These are phyloP conservation scores for Capronia epimyces DNA, from an alignment of 2,329 filamentous ascomycete species.

Conservation along the genomic window DNA sequence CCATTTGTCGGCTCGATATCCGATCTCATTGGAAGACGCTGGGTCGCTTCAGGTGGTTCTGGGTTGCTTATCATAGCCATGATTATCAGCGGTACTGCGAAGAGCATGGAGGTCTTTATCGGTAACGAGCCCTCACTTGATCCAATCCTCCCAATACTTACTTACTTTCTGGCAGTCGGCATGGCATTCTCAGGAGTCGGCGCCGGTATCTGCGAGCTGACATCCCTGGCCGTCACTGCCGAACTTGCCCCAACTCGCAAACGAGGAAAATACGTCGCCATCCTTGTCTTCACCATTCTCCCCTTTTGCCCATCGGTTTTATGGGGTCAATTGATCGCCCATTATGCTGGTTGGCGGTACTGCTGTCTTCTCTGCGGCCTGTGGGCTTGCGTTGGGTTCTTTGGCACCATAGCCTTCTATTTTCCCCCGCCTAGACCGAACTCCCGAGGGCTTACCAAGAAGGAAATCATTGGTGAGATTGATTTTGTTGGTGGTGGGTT, in stretches of 20 bases:
- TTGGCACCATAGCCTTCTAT: slow-evolving; percentile 42
- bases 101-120: slow-evolving; percentile 58
- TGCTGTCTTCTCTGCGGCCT: slow-evolving; percentile 40
- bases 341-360: slow-evolving; percentile 43
- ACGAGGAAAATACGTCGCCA: slow-evolving; percentile 58
- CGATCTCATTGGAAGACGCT: slow-evolving; percentile 58
- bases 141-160: not conserved
- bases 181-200: slow-evolving; percentile 59
- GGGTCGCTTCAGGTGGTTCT: slow-evolving; percentile 54
- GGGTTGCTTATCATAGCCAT: slow-evolving; percentile 53
- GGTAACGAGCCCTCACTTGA: slow-evolving; percentile 38
- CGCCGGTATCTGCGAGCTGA: slow-evolving; percentile 63
- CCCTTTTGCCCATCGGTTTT: slow-evolving; percentile 60
- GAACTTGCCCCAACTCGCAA: slow-evolving; percentile 62
- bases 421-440: slow-evolving; percentile 43
- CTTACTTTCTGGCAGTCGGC: slow-evolving; percentile 36
- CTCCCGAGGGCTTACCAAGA: slow-evolving; percentile 24
- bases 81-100: slow-evolving; percentile 54
- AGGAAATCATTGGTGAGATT: slow-evolving; percentile 42
- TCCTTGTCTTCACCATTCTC: slow-evolving; percentile 56
- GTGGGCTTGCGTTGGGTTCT: slow-evolving; percentile 41
- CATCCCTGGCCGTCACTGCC: slow-evolving; percentile 61
- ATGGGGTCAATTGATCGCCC: slow-evolving; percentile 54
- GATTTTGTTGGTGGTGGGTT: slow-evolving; percentile 49
- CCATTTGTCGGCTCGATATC: slow-evolving; percentile 63